A percentile compares a stretch with the other conserved stretches of the same genome.
Evolutionary conservation across 2,329 filamentous ascomycete genomes (phyloP).

Genomic region (Hypocreales sp.): DNA sequence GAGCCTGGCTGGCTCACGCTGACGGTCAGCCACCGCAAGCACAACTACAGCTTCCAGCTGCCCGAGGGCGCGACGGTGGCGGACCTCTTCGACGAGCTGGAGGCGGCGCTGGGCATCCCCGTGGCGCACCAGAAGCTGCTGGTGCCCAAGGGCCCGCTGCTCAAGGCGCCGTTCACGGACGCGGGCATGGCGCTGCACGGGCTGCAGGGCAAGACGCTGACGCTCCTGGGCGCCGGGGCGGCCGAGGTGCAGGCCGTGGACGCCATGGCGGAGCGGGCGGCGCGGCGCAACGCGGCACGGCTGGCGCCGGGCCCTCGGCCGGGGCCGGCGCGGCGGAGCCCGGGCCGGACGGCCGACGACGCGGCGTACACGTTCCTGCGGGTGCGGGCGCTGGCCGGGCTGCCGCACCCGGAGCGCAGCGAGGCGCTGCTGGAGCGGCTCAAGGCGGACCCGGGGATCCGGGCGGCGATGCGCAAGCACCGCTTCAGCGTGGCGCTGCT

Average conservation of each 20-base stretch:
- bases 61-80: slow-evolving; percentile 29
- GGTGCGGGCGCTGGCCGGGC: slow-evolving; percentile 58
- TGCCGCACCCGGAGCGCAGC: slow-evolving; percentile 61
- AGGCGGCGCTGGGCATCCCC: slow-evolving; percentile 41
- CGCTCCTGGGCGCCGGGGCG: slow-evolving; percentile 46
- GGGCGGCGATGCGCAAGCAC: slow-evolving; percentile 68
- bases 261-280: slow-evolving; percentile 29
- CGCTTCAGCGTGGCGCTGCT: slow-evolving; percentile 72
- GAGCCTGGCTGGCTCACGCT: too few species aligned
- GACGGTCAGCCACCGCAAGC: slow-evolving; percentile 29
- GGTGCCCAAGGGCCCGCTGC: slow-evolving; percentile 46
- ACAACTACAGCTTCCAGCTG: slow-evolving; percentile 27
- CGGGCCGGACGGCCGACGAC: slow-evolving; percentile 26
- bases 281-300: slow-evolving; percentile 28
- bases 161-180: slow-evolving; percentile 49
- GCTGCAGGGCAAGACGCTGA: slow-evolving; percentile 43
- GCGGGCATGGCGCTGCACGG: slow-evolving; percentile 30
- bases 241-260: slow-evolving; percentile 42
- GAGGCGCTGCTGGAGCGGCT: slow-evolving; percentile 60
- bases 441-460: slow-evolving; percentile 72
- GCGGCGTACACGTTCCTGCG: slow-evolving; percentile 67
- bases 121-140: slow-evolving; percentile 52
- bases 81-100: slow-evolving; percentile 46
- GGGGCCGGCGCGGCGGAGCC: slow-evolving; percentile 6
- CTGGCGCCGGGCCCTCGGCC: slow-evolving; percentile 14